Evolutionary conservation across 768 basidiomycete species (phyloP).

Genomic region (Collybia sordida): DNA sequence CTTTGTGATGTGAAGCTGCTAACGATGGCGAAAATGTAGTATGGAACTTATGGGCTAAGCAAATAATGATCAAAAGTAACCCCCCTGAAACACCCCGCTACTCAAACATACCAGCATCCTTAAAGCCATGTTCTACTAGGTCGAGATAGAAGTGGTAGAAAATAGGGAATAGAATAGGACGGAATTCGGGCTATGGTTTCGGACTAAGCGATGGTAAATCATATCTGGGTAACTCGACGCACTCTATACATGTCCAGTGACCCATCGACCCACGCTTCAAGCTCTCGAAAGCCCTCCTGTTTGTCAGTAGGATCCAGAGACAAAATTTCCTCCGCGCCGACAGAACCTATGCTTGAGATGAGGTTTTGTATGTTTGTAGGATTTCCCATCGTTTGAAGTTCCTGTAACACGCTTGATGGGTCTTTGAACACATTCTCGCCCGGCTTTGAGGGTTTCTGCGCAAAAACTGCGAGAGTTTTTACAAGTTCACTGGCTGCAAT

Average conservation of each 20-base stretch:
- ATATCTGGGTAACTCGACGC: conserved; percentile 21
- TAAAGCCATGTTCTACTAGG: conserved; percentile 86
- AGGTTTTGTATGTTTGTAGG: conserved; percentile 72
- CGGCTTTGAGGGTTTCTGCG: conserved; percentile 64
- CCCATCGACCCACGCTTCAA: conserved; percentile 88
- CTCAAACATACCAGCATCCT: conserved; percentile 73
- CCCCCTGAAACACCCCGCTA: neutral
- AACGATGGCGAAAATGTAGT: conserved; percentile 68
- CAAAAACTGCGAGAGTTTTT: conserved; percentile 62
- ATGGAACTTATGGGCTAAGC: conserved; percentile 73
- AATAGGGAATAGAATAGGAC: conserved; percentile 91
- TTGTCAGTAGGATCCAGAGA: conserved; percentile 82
- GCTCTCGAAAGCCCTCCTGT: conserved; percentile 81
- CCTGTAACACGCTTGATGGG: conserved; percentile 61
- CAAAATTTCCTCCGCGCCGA: conserved; percentile 81
- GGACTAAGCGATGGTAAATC: conserved; percentile 4
- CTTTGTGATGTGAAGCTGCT: conserved; percentile 60
- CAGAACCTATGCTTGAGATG: conserved; percentile 73
- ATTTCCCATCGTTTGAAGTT: conserved; percentile 67
- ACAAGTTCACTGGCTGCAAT: conserved; percentile 49
- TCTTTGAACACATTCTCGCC: conserved; percentile 76
- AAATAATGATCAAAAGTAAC: conserved; percentile 13
- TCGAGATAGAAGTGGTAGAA: conserved; percentile 98
- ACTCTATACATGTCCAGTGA: conserved; percentile 91
- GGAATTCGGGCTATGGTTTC: conserved; percentile 77